Percentiles rank a stretch among this genome's conserved stretches.
Evolutionary conservation across 257 asterid species (phyloP).

Genomic region (Solanum etuberosum): DNA sequence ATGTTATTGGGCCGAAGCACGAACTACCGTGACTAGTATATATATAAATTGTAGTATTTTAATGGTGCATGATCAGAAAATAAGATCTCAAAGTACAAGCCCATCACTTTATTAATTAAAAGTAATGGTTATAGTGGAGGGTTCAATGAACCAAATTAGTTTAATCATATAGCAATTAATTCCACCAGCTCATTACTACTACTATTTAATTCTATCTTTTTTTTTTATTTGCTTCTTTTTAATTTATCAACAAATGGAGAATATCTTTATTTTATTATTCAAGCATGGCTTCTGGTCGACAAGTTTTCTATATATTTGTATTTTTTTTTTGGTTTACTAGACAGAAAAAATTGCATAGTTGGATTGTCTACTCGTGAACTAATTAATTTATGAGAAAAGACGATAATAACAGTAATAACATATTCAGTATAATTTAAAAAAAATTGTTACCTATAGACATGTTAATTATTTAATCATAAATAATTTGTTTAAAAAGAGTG

Average conservation of each 20-base stretch:
- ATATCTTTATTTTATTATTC: background rate
- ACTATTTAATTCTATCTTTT: background rate
- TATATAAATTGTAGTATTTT: background rate
- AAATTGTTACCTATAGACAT: background rate
- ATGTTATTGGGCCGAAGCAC: too few species aligned
- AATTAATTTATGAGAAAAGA: background rate
- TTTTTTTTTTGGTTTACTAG: background rate
- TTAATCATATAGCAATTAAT: background rate
- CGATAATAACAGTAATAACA: background rate
- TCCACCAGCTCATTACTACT: background rate
- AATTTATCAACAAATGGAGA: background rate
- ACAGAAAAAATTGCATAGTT: background rate
- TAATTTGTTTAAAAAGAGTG: background rate
- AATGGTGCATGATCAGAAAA: background rate
- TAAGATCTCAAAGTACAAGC: background rate
- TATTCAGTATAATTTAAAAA: background rate
- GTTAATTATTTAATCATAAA: background rate
- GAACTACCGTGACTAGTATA: too few species aligned
- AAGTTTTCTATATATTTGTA: background rate
- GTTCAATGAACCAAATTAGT: background rate
- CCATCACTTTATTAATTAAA: background rate
- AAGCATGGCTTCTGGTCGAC: background rate
- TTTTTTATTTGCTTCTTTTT: background rate
- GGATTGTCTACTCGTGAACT: background rate
- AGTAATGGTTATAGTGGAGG: background rate